Conservation (phyloP, 176 grass and related monocot species). For the Pontederia paniculata region DNA sequence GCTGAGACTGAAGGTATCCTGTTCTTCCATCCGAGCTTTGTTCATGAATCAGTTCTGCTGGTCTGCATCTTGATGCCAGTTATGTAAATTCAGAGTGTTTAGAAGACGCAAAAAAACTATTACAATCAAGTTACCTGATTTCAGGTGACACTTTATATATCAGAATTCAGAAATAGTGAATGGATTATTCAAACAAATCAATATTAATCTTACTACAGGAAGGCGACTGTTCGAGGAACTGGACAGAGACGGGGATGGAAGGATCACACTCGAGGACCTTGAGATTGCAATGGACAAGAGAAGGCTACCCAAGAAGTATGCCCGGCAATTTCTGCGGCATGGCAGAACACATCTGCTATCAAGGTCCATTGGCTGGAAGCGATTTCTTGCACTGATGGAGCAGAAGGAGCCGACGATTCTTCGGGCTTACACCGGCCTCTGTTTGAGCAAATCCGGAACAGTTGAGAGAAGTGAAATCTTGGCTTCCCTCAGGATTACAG, state of each 20-base stretch:
- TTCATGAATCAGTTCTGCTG: no score
- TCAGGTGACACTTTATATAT: no score
- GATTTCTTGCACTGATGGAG: conserved; percentile 92
- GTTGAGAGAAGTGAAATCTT: conserved; percentile 90
- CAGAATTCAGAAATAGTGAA: no score
- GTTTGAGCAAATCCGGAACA: conserved; percentile 93
- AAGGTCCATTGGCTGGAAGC: conserved; percentile 95
- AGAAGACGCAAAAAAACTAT: no score
- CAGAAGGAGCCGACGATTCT: conserved; percentile 94
- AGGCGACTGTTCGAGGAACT: conserved; percentile 90
- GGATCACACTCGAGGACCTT: conserved; percentile 85
- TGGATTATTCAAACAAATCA: background rate
- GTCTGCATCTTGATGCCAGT: no score
- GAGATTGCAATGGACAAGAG: conserved; percentile 91
- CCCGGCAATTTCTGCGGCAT: conserved; percentile 51
- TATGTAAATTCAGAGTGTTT: no score
- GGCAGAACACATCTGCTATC: conserved; percentile 78
- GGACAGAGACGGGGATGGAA: conserved; percentile 84
- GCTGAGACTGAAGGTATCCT: conserved; percentile 72
- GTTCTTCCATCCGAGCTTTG: no score
- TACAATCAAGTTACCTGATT: no score
- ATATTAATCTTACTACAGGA: conserved; percentile 36
- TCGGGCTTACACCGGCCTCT: conserved; percentile 74
- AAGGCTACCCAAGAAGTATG: conserved; percentile 62
- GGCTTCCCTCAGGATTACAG: conserved; percentile 62